phyloP scores from a whole-genome alignment of 495 filamentous ascomycete genomes.

The Trichoderma asperelloides region DNA sequence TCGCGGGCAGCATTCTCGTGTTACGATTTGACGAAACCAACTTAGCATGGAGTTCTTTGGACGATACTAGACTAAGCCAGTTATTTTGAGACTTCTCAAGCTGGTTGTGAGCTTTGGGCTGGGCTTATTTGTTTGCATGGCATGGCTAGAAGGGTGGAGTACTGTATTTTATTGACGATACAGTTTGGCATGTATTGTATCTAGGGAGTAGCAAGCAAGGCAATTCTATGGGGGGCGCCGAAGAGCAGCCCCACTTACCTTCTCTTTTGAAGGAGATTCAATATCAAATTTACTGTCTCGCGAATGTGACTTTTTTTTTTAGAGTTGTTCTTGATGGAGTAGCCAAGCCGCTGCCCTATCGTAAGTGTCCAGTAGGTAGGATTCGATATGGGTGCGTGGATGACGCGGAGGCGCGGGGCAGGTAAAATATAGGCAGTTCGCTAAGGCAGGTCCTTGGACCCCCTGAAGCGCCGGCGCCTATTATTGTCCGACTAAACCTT shows the following conservation, averaged over 20 bases:
- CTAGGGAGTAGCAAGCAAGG: not conserved
- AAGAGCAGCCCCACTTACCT: not conserved
- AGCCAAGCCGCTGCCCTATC: no score
- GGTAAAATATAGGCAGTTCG: not conserved
- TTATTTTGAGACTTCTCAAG: not conserved
- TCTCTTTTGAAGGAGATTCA: not conserved
- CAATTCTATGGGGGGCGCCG: not conserved
- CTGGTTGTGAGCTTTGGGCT: not conserved
- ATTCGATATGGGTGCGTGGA: not conserved
- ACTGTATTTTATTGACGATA: not conserved
- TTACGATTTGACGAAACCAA: not conserved
- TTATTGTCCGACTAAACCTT: not conserved
- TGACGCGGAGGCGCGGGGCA: not conserved
- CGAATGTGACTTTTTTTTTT: no score
- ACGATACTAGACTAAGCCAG: not conserved
- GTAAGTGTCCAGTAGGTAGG: no score
- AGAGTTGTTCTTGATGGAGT: no score
- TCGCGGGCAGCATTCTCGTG: not conserved
- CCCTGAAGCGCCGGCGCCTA: not conserved
- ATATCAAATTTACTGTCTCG: no score
- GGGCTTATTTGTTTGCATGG: not conserved
- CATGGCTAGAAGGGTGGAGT: not conserved
- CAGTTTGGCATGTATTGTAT: not conserved
- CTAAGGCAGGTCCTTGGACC: not conserved
- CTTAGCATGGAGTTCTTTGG: slow-evolving; percentile 6